Evolutionary conservation across 306 rosid species (phyloP).

Genomic region (Acacia confusa): DNA sequence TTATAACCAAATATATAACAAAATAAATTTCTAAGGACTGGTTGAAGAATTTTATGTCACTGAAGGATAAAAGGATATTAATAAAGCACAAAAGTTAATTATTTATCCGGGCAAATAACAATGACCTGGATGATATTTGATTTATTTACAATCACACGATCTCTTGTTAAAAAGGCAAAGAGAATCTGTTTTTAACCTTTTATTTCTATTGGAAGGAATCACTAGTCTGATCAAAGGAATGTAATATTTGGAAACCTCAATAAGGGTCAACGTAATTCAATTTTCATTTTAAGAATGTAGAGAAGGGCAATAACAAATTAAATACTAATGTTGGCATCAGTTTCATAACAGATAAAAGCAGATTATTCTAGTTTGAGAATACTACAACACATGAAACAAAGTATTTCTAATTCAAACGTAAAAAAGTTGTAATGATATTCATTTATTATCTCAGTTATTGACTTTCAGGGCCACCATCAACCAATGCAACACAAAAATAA

Average conservation of each 20-base stretch:
- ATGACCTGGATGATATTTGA: background rate
- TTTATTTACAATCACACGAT: background rate
- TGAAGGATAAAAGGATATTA: conserved; percentile 2
- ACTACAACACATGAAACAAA: background rate
- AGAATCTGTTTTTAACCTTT: background rate
- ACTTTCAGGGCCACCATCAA: background rate
- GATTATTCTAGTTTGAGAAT: background rate
- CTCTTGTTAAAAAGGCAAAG: background rate
- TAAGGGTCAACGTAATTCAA: background rate
- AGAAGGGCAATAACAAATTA: conserved; percentile 1
- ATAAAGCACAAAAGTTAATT: background rate
- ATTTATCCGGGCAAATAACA: background rate
- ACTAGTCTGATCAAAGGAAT: background rate
- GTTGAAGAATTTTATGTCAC: conserved; percentile 21
- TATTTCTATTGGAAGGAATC: background rate
- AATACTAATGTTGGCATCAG: background rate
- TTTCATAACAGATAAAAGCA: conserved; percentile 7
- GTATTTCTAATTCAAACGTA: conserved; percentile 20
- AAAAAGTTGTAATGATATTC: background rate
- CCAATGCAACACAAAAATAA: background rate
- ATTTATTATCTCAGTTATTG: background rate
- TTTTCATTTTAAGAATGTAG: background rate
- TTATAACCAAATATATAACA: background rate
- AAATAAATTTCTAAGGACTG: background rate
- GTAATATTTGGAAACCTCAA: background rate